These are phyloP conservation scores for Sporothrix inflata DNA, from an alignment of 2,329 filamentous ascomycete species.

Conservation along the genomic window DNA sequence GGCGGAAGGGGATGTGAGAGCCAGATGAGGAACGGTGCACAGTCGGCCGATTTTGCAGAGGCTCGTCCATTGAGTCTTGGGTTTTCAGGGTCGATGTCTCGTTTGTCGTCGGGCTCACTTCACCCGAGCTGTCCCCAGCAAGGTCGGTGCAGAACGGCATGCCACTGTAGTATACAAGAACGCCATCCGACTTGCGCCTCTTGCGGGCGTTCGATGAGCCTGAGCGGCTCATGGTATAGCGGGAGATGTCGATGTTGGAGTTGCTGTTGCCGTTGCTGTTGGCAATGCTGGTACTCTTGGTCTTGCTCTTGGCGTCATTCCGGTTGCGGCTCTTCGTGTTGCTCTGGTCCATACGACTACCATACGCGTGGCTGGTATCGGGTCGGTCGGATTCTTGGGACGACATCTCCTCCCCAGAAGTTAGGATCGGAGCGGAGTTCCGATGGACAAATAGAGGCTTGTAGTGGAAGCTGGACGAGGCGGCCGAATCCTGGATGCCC, in stretches of 20 bases:
- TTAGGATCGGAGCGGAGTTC: constrained; percentile 52
- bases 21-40: constrained; percentile 54
- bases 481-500: constrained; percentile 44
- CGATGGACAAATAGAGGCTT: constrained; percentile 64
- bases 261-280: constrained; percentile 46
- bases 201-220: constrained; percentile 52
- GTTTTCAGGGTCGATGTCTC: constrained; percentile 52
- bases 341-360: not conserved
- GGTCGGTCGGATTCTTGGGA: constrained; percentile 49
- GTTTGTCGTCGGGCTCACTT: constrained; percentile 52
- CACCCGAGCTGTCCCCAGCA: constrained; percentile 61
- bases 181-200: constrained; percentile 66
- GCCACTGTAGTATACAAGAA: constrained; percentile 82
- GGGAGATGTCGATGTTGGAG: constrained; percentile 48
- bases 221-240: constrained; percentile 53
- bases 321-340: not conserved
- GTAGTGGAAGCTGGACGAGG: constrained; percentile 61
- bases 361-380: constrained; percentile 48
- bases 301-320: constrained; percentile 44
- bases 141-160: constrained; percentile 81
- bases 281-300: not conserved
- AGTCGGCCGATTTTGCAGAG: constrained; percentile 35
- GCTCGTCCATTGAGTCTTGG: constrained; percentile 35
- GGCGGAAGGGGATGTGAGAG: constrained; percentile 53
- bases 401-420: constrained; percentile 47